Base-by-base conservation (phyloP, 2,329 filamentous ascomycete genomes). In the Biscogniauxia marginata region DNA sequence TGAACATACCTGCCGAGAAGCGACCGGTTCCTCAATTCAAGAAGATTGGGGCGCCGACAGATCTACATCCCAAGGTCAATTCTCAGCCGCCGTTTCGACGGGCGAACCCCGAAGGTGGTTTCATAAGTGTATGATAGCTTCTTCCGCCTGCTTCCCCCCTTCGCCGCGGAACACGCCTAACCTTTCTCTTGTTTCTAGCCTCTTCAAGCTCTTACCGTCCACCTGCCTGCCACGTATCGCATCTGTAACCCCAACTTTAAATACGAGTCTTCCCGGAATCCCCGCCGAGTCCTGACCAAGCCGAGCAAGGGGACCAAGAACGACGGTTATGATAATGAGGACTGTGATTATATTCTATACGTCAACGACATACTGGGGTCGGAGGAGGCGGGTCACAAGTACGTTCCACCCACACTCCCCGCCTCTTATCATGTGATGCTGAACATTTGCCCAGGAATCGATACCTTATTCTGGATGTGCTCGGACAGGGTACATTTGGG, bases 241-340 rank as follows among this genome's bases (percentile, higher is more conserved):
- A 98, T 99, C 73, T 99, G 95, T 79, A 99, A 99, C 72, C 93
- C 93, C 3, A 87, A 84, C 67, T 99, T 99, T 82, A 97, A 99
- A 78, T 99, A 99, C 76, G 95, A 99, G 73, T 97, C 95, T 16
- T 97, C 95, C 53, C 86, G 95, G 63, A 99, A 99, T 70, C 95
- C 95, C 43, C 89, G 95, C 60, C 85, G 95, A 73, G 95, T 99
- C 50, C 82, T 99, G 64, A 99, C 95, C 16, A 99, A 99, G 75
- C 95, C 95, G 7, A 98, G 95, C 83, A 99, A 99, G 77, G 95
- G 95, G 13, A 85, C 90, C 60, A 99, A 99, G 82, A 99, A 99
- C 70, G 95, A 99, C 77, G 95, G 95, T 3, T 99, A 95, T 70
- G 95, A 99, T 71, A 99, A 99, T 65, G 95, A 99, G 73, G 95